These are phyloP conservation scores for Lasiosphaeria ovina DNA, from an alignment of 495 filamentous ascomycete species.

Conservation along the genomic window DNA sequence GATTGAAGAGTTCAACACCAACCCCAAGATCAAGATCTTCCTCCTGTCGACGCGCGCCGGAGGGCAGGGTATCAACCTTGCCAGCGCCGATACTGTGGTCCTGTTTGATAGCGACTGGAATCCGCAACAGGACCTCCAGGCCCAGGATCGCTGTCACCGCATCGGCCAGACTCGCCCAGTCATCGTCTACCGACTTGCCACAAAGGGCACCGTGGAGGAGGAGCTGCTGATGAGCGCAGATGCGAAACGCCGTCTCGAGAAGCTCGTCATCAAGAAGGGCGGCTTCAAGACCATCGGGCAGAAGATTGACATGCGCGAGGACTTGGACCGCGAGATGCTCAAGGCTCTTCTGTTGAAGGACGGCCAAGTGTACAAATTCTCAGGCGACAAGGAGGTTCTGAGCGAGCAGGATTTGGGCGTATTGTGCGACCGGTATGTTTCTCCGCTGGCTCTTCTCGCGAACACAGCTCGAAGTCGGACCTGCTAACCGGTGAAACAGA, in stretches of 20 bases:
- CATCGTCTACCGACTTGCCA: constrained; percentile 92
- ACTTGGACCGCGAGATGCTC: constrained; percentile 57
- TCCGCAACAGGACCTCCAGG: constrained; percentile 94
- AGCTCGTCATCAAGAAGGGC: constrained; percentile 93
- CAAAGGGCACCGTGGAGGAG: constrained; percentile 89
- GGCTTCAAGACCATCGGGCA: constrained; percentile 64
- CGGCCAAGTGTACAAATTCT: constrained; percentile 61
- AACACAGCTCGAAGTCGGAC: no score
- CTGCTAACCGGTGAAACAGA: constrained; percentile 30
- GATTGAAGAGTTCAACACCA: constrained; percentile 81
- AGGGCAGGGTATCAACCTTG: constrained; percentile 94
- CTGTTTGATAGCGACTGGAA: constrained; percentile 98
- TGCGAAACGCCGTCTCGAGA: constrained; percentile 89
- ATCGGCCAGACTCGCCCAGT: constrained; percentile 93
- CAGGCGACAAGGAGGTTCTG: constrained; percentile 59
- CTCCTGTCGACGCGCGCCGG: constrained; percentile 87
- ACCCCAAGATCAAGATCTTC: constrained; percentile 72
- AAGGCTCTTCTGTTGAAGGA: constrained; percentile 59
- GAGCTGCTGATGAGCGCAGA: constrained; percentile 84
- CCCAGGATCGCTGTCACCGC: constrained; percentile 89
- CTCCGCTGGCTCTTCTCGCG: not conserved
- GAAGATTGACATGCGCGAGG: constrained; percentile 49
- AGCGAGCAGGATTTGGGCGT: constrained; percentile 74
- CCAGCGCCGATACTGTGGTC: constrained; percentile 94
- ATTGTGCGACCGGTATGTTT: constrained; percentile 57